Evolutionary conservation across 2,329 filamentous ascomycete genomes (phyloP), one percentile per base, ranked within the genome.

Genomic region (Aureobasidium subglaciale): DNA sequence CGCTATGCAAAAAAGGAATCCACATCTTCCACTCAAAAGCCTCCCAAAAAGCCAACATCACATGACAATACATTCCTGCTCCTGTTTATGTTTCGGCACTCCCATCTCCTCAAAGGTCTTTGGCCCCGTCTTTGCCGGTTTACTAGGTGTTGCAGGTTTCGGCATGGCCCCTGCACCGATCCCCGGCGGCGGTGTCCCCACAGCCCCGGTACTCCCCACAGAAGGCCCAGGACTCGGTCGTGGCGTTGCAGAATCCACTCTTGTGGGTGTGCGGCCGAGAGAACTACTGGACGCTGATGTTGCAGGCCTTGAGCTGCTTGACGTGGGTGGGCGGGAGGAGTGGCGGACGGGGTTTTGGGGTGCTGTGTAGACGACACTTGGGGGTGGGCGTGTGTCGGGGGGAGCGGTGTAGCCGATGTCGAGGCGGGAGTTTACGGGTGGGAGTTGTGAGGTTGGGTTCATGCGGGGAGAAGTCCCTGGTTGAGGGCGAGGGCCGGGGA

Each of bases 81-180:
- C 88, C 59, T 85, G 81, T 71, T 93, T 91, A 45, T 79, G 84
- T 64, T 85, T 81, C 6, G 90, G 89, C 63, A 99, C 92, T 35
- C 93, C 93, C 93, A 99, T 99, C 68, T 95, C 91, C 68, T 96
- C 92, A 70, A 99, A 99, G 0, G 93, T 97, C 64, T 93, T 89
- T 1, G 93, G 92, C 10, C 92, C 93, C 67, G 90, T 88, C 18
- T 57, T 55, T 5, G 42, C 11, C 7, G 59, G 56, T 18, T 53
- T 53, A 4, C 5, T 3, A 5, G 37, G 34, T n/a, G 49, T 25
- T 2, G 32, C 40, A 3, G 50, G 58, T 29, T 35, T 37, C 16
- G 15, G 18, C 38, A 13, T 24, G 8, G 43, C n/a, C 27, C 22
- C 34, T 4, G 40, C n/a, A 52, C n/a, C n/a, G n/a, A n/a, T n/a